phyloP scores from a whole-genome alignment of 805 yeast genomes.

The Dipodascopsis uninucleata region DNA sequence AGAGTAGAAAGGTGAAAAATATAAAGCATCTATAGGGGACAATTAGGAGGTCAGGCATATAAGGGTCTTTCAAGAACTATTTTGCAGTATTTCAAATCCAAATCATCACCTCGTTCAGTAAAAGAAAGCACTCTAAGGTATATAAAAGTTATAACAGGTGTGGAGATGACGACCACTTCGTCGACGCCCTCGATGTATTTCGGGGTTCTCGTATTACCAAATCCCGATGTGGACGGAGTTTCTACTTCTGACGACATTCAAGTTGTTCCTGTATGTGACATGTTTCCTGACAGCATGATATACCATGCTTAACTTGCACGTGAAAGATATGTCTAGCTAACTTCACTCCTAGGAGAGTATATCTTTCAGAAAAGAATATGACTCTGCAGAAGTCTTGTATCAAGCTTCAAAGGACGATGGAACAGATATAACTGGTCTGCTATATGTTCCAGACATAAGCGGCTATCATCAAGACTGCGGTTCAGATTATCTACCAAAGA shows the following conservation, averaged over 20 bases:
- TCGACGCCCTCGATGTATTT: too few species aligned
- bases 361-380: constrained; percentile 10
- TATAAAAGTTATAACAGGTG: too few species aligned
- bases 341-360: too few species aligned
- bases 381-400: constrained; percentile 8
- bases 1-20: too few species aligned
- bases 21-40: too few species aligned
- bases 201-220: constrained; percentile 26
- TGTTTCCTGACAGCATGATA: neutral
- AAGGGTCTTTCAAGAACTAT: too few species aligned
- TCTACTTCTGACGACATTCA: neutral
- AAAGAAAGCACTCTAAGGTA: too few species aligned
- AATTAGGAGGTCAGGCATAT: too few species aligned
- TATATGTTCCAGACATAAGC: constrained; percentile 17
- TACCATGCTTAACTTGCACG: neutral
- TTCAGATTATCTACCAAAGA: constrained; percentile 3
- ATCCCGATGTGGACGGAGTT: neutral
- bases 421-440: constrained; percentile 9
- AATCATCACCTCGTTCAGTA: too few species aligned
- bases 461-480: constrained; percentile 9
- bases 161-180: too few species aligned
- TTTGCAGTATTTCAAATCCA: too few species aligned
- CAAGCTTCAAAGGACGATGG: constrained; percentile 8
- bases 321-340: neutral
- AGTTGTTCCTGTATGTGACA: constrained; percentile 8